Percentiles rank a stretch among this genome's conserved stretches.
Evolutionary conservation across 2,329 filamentous ascomycete genomes (phyloP).

Genomic region (Daldinia eschscholtzii): DNA sequence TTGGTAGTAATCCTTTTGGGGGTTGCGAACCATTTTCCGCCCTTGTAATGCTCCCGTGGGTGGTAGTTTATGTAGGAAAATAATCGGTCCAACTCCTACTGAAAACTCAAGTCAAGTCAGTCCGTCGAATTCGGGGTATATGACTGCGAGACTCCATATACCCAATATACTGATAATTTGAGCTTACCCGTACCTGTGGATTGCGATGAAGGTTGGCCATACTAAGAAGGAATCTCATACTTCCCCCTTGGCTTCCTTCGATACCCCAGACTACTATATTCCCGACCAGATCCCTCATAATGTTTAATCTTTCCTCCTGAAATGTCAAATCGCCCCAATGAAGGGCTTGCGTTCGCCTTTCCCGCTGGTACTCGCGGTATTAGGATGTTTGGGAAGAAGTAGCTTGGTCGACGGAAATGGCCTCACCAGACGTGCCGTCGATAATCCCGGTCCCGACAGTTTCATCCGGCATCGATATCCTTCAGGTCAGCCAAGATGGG

Average conservation of each 20-base stretch:
- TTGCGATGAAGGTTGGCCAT: constrained; percentile 27
- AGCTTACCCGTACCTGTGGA: constrained; percentile 14
- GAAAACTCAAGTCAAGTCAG: not conserved
- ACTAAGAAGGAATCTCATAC: constrained; percentile 32
- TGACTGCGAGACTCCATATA: constrained; percentile 27
- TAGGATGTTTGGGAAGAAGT: constrained; percentile 44
- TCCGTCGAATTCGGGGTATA: constrained; percentile 1
- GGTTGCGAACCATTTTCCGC: constrained; percentile 21
- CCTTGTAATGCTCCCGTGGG: constrained; percentile 25
- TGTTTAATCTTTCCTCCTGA: constrained; percentile 46
- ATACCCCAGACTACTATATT: constrained; percentile 35
- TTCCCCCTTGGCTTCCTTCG: constrained; percentile 26
- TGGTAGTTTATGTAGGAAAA: constrained; percentile 22
- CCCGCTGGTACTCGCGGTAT: constrained; percentile 48
- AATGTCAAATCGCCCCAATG: constrained; percentile 47
- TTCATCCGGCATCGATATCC: constrained; percentile 46
- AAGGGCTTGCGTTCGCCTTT: constrained; percentile 48
- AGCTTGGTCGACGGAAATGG: constrained; percentile 37
- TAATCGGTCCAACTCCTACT: not conserved
- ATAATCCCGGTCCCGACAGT: constrained; percentile 43
- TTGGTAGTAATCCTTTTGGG: constrained; percentile 22
- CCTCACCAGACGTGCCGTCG: constrained; percentile 41
- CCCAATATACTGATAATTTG: constrained; percentile 2
- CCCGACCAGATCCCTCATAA: constrained; percentile 38
- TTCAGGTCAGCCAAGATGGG: constrained; percentile 38